Evolutionary conservation across 2,329 filamentous ascomycete species (phyloP).

Genomic region (Graphiopsis chlorocephala): DNA sequence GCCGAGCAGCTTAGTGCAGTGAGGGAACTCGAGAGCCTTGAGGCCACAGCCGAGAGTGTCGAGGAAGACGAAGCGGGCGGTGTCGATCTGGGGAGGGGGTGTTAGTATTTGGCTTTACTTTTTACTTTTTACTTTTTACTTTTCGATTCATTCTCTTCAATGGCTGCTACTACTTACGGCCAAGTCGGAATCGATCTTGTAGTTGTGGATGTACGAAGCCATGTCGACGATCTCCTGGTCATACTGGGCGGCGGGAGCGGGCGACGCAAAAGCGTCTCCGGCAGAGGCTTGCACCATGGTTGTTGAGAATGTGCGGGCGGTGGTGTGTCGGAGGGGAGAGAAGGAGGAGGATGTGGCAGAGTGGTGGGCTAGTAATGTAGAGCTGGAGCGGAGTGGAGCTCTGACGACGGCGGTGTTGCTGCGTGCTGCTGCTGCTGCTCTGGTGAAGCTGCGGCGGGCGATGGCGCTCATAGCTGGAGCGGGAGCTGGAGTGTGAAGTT

Average conservation of each 20-base stretch:
- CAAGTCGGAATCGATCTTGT: constrained; percentile 84
- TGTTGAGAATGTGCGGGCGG: constrained; percentile 30
- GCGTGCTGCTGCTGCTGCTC: constrained; percentile 26
- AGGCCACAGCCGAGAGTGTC: constrained; percentile 96
- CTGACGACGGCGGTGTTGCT: constrained; percentile 24
- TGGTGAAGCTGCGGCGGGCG: constrained; percentile 39
- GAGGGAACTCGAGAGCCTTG: constrained; percentile 90
- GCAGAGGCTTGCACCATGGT: constrained; percentile 30
- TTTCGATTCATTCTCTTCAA: not conserved
- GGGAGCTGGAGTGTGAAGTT: not conserved
- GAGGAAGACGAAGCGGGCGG: constrained; percentile 91
- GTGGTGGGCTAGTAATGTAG: constrained; percentile 23
- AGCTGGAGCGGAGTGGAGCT: constrained; percentile 30
- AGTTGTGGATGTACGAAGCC: constrained; percentile 90
- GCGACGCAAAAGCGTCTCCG: constrained; percentile 30
- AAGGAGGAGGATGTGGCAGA: constrained; percentile 16
- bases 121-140: not conserved
- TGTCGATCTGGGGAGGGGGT: constrained; percentile 68
- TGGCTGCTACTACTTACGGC: constrained; percentile 62
- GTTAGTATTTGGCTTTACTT: not conserved
- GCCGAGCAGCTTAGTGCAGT: constrained; percentile 92
- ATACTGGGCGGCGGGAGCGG: constrained; percentile 49
- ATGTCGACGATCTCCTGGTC: constrained; percentile 95
- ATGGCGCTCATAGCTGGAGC: constrained; percentile 34
- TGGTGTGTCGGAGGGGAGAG: constrained; percentile 16